Conservation (phyloP, 2,329 filamentous ascomycete species). For the Ophiocordyceps camponoti-floridani region DNA sequence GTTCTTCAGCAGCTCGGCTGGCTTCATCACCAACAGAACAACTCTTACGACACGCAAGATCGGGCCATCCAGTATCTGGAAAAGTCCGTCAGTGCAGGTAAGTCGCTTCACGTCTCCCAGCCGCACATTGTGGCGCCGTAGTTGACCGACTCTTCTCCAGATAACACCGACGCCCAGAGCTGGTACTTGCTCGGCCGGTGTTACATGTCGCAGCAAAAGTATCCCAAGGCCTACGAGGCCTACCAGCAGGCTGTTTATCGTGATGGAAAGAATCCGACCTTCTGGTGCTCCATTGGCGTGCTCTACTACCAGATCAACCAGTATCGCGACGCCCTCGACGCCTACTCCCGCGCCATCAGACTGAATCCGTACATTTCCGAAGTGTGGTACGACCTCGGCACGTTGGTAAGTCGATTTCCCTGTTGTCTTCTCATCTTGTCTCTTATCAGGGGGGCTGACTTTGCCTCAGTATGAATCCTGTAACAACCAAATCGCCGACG, state of each 20-base stretch:
- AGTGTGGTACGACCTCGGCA: constrained; percentile 97
- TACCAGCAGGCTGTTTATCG: constrained; percentile 98
- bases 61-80: constrained; percentile 93
- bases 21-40: constrained; percentile 94
- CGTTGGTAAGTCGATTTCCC: constrained; percentile 50
- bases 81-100: constrained; percentile 86
- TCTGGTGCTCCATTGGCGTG: constrained; percentile 98
- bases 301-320: constrained; percentile 99
- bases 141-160: constrained; percentile 27
- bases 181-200: constrained; percentile 96
- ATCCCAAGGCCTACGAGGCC: constrained; percentile 94
- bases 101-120: background rate
- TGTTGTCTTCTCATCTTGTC: background rate
- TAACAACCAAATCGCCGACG: constrained; percentile 96
- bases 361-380: constrained; percentile 97
- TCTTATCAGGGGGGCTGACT: constrained; percentile 11
- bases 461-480: constrained; percentile 73
- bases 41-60: constrained; percentile 79
- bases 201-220: constrained; percentile 99
- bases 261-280: constrained; percentile 91
- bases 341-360: constrained; percentile 90
- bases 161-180: constrained; percentile 89
- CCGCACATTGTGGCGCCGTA: too few species aligned
- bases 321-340: constrained; percentile 92
- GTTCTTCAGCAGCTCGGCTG: constrained; percentile 94